Evolutionary conservation across 768 basidiomycete genomes (phyloP).

Genomic region (Hemileccinum rubropunctum): DNA sequence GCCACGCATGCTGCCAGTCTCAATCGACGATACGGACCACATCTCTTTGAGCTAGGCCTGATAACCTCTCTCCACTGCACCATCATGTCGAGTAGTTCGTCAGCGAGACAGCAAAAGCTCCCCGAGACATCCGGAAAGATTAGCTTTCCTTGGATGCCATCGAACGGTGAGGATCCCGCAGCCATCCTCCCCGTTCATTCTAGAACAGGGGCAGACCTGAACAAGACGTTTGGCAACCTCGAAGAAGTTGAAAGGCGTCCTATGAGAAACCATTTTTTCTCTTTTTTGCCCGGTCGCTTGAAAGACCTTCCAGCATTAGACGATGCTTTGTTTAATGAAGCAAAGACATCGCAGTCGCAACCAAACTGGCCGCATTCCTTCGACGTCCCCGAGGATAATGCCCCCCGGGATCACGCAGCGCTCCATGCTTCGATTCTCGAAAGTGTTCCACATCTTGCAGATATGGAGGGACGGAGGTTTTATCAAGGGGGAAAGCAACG

Average conservation of each 20-base stretch:
- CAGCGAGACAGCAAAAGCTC: slow-evolving; percentile 8
- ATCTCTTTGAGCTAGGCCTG: background rate
- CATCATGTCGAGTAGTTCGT: slow-evolving; percentile 12
- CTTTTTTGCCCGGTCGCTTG: slow-evolving; percentile 12
- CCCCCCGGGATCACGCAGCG: slow-evolving; percentile 15
- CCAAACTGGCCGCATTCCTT: slow-evolving; percentile 24
- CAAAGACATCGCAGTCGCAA: slow-evolving; percentile 22
- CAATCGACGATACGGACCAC: background rate
- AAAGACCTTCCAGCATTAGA: slow-evolving; percentile 17
- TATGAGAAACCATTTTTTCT: slow-evolving; percentile 12
- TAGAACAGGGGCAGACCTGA: background rate
- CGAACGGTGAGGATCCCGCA: background rate
- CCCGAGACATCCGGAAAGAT: background rate
- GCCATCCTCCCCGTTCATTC: slow-evolving; percentile 1
- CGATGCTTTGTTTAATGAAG: slow-evolving; percentile 23
- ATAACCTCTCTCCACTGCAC: background rate
- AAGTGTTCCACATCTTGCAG: slow-evolving; percentile 4
- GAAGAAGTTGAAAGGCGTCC: slow-evolving; percentile 5
- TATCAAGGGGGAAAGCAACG: slow-evolving; percentile 31
- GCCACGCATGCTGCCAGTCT: background rate
- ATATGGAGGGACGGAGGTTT: slow-evolving; percentile 24
- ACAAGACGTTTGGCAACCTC: slow-evolving; percentile 2
- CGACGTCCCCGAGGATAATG: slow-evolving; percentile 17
- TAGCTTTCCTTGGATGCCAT: background rate
- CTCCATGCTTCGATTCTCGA: slow-evolving; percentile 3